Base-by-base conservation (phyloP, 73 alveolate genomes). In the Blepharisma stoltei region DNA sequence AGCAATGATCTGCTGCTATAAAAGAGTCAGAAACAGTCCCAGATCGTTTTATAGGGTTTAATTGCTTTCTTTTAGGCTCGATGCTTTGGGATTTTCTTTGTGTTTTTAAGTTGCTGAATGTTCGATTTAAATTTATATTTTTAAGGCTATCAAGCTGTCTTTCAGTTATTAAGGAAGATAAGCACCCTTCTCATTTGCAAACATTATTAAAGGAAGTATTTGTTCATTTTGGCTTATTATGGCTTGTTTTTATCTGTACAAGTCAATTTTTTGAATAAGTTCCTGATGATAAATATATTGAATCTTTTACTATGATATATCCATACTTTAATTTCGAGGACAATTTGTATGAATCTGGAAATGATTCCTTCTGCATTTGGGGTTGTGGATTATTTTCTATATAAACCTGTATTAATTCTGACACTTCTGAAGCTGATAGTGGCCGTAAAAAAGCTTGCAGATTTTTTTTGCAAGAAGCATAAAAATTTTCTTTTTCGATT, bases 111-210 rank as follows among this genome's bases (percentile, higher is more conserved):
- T 60, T 60, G 46, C 14, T 60, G 38, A 38, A 8, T 25, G 23
- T 14, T 60, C 18, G 45, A 25, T 11, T 18, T 8, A 60, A 60
- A 14, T 60, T 38, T n/a, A 32, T 32, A 3, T n/a, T 60, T 60
- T 8, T 25, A 1, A 60, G 14, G 46, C 5, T n/a, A 25, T n/a
- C 45, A 9, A 60, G 45, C 18, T 60, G 73, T 8, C 18, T 60
- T 25, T 60, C 73, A 3, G 48, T 25, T 0, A 60, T 38, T 25
- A 60, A 60, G 38, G 73, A 25, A 25, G 46, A 18, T 47, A 60
- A 2, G 46, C 73, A 60, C 2, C 48, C 73, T 60, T 60, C 73
- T 38, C 73, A 60, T 5, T 60, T 60, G 46, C 73, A 60, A 14
- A 60, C 46, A 8, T 38, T 14, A 25, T 8, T 11, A 2, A n/a